Percentiles rank a stretch among this genome's conserved stretches.
Conservation (phyloP, 805 yeast species). For the Kodamaea sagamina region DNA sequence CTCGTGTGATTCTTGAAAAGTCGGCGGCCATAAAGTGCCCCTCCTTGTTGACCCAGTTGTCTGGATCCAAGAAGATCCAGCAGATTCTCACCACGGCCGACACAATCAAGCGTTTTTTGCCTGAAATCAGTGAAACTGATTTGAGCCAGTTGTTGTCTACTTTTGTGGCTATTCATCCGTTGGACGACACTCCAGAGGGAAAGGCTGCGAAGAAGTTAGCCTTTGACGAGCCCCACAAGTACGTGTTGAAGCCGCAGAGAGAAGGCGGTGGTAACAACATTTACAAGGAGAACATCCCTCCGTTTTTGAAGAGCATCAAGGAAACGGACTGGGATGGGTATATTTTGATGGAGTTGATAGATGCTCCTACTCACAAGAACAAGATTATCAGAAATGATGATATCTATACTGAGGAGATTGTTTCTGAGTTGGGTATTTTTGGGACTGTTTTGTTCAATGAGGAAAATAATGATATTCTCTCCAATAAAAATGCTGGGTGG, state of each 20-base stretch:
- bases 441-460: constrained; percentile 81
- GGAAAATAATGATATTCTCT: constrained; percentile 51
- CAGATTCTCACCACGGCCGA: constrained; percentile 70
- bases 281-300: constrained; percentile 83
- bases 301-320: constrained; percentile 58
- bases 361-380: constrained; percentile 70
- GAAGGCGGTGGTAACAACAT: constrained; percentile 99
- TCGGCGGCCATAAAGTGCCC: constrained; percentile 90
- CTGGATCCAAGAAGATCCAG: constrained; percentile 94
- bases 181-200: constrained; percentile 72
- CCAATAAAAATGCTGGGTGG: constrained; percentile 79
- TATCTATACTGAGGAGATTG: constrained; percentile 67
- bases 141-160: constrained; percentile 51
- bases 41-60: constrained; percentile 78
- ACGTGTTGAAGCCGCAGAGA: constrained; percentile 93
- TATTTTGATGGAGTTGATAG: constrained; percentile 89
- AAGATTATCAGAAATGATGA: constrained; percentile 68
- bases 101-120: constrained; percentile 50
- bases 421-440: constrained; percentile 90
- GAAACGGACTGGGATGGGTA: constrained; percentile 85
- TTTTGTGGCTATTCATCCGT: constrained; percentile 84
- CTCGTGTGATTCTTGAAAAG: constrained; percentile 70
- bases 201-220: constrained; percentile 64
- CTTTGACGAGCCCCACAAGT: constrained; percentile 63
- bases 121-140: constrained; percentile 28